A percentile compares a stretch with the other conserved stretches of the same genome.
These are phyloP conservation scores for Voacanga thouarsii DNA, from an alignment of 257 asterid genomes.

Conservation along the genomic window DNA sequence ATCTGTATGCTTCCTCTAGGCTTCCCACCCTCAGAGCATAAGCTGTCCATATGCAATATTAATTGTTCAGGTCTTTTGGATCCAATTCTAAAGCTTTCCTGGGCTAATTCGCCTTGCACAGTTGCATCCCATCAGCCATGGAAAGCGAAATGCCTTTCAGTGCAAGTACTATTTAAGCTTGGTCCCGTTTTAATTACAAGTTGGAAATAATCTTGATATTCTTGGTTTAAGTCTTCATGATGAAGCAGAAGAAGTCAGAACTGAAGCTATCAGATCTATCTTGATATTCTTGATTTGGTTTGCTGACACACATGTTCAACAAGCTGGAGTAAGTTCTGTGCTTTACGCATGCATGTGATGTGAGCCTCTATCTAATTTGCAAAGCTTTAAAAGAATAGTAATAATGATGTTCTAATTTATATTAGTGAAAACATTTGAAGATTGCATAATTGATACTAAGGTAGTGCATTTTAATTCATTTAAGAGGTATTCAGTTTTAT, in stretches of 20 bases:
- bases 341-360: constrained; percentile 8
- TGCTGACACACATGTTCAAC: constrained; percentile 60
- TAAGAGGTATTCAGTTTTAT: not conserved
- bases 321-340: constrained; percentile 65
- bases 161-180: constrained; percentile 58
- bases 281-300: constrained; percentile 58
- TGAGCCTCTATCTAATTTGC: not conserved
- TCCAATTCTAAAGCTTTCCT: constrained; percentile 75
- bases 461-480: not conserved
- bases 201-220: constrained; percentile 51
- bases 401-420: not conserved
- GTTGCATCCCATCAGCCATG: constrained; percentile 47
- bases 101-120: constrained; percentile 43
- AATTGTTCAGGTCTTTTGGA: constrained; percentile 40
- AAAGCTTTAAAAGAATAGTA: not conserved
- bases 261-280: constrained; percentile 66
- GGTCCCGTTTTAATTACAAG: constrained; percentile 35
- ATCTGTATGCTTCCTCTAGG: constrained; percentile 32
- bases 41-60: constrained; percentile 41
- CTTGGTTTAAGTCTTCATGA: constrained; percentile 80
- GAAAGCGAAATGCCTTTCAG: constrained; percentile 72
- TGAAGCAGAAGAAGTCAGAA: constrained; percentile 69
- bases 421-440: not conserved
- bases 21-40: constrained; percentile 39
- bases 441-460: not conserved